Evolutionary conservation across 2,329 filamentous ascomycete genomes (phyloP).

Genomic region (Trichophyton benhamiae): DNA sequence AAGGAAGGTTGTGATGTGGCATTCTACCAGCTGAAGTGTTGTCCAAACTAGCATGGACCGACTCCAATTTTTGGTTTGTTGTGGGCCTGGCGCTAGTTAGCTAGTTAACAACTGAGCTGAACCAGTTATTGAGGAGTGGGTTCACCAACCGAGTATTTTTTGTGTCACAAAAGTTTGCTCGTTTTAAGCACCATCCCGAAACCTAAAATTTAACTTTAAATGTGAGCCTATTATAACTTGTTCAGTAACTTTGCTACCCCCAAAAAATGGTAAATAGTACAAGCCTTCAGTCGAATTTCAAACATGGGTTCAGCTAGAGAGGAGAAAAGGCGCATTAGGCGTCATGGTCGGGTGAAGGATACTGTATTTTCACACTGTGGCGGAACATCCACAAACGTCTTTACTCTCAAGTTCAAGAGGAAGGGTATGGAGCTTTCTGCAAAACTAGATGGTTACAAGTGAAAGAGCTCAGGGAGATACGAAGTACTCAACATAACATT

Average conservation of each 20-base stretch:
- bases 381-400: no score
- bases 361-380: no score
- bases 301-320: not conserved
- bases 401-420: no score
- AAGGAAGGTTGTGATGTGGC: constrained; percentile 1
- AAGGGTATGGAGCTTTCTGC: no score
- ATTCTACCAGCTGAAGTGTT: not conserved
- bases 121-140: no score
- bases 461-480: not conserved
- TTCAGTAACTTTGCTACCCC: not conserved
- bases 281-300: not conserved
- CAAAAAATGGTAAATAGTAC: not conserved
- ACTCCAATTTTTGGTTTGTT: not conserved
- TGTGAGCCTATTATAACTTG: not conserved
- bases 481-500: not conserved
- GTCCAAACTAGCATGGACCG: not conserved
- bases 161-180: not conserved
- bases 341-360: no score
- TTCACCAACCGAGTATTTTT: not conserved
- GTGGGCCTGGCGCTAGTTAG: no score
- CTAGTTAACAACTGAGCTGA: no score
- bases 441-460: no score
- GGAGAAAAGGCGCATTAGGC: no score
- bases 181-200: not conserved
- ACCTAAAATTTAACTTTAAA: not conserved